A percentile compares a stretch with the other conserved stretches of the same genome.
These are phyloP conservation scores for Mycosphaerella arachidis DNA, from an alignment of 2,329 filamentous ascomycete species.

Conservation along the genomic window DNA sequence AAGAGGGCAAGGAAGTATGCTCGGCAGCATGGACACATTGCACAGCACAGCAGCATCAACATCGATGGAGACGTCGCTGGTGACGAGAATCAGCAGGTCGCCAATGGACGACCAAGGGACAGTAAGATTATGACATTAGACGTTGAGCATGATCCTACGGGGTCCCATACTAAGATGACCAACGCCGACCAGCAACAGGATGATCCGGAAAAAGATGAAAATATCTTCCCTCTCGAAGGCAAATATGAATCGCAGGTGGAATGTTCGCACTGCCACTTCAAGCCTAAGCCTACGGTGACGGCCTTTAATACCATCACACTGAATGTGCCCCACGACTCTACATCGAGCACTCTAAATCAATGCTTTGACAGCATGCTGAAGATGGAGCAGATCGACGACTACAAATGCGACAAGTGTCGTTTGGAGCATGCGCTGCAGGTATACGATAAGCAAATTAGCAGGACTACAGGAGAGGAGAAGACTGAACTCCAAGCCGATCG, in stretches of 20 bases:
- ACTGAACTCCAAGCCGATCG: slow-evolving; percentile 54
- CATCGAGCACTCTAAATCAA: slow-evolving; percentile 71
- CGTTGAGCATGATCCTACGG: slow-evolving; percentile 8
- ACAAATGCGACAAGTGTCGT: slow-evolving; percentile 89
- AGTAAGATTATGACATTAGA: slow-evolving; percentile 14
- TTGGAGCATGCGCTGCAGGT: slow-evolving; percentile 71
- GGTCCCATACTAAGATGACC: slow-evolving; percentile 12
- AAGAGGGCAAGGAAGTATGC: slow-evolving; percentile 64
- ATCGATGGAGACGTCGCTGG: background rate
- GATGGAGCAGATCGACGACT: slow-evolving; percentile 93
- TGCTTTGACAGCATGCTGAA: slow-evolving; percentile 95
- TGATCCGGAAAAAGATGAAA: slow-evolving; percentile 47
- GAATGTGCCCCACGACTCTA: slow-evolving; percentile 72
- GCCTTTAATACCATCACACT: slow-evolving; percentile 89
- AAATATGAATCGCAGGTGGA: slow-evolving; percentile 91
- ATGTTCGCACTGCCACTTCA: slow-evolving; percentile 84
- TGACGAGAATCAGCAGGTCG: background rate
- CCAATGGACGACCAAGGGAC: slow-evolving; percentile 10
- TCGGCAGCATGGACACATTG: slow-evolving; percentile 20
- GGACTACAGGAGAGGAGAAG: slow-evolving; percentile 48
- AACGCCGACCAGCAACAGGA: slow-evolving; percentile 21
- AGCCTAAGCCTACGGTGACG: slow-evolving; percentile 75
- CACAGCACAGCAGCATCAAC: background rate
- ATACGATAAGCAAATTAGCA: slow-evolving; percentile 57
- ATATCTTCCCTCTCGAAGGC: slow-evolving; percentile 88